Conservation (phyloP, 108 stramenopile species). For the Discostella stelligeroides region DNA sequence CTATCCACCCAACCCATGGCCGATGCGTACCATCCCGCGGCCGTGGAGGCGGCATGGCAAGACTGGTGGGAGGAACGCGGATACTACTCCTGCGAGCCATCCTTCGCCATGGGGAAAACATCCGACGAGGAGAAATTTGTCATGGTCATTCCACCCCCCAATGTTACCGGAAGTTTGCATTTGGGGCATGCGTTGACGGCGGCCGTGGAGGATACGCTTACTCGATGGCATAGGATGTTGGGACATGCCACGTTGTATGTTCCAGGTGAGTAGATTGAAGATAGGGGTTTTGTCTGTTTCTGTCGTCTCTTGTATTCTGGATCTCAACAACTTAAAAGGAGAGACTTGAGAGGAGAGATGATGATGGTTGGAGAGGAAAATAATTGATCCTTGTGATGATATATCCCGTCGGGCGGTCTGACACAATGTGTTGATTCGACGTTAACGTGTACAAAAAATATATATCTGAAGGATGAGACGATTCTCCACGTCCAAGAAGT, state of each 20-base stretch:
- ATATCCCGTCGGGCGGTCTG: constrained; percentile 55
- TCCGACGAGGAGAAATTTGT: constrained; percentile 91
- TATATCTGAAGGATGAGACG: constrained; percentile 42
- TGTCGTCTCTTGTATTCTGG: background rate
- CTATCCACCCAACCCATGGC: constrained; percentile 78
- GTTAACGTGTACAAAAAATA: constrained; percentile 48
- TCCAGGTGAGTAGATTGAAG: constrained; percentile 89
- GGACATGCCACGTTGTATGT: constrained; percentile 98
- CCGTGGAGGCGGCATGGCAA: constrained; percentile 98
- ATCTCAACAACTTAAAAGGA: too few species aligned
- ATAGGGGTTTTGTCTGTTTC: constrained; percentile 11
- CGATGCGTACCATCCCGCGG: constrained; percentile 91
- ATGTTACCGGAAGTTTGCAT: constrained; percentile 97
- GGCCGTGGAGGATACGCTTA: constrained; percentile 97
- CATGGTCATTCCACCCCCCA: constrained; percentile 99
- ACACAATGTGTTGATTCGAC: constrained; percentile 48
- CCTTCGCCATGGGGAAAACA: constrained; percentile 61
- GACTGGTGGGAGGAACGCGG: constrained; percentile 97
- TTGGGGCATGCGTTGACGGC: constrained; percentile 99
- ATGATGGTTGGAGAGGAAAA: background rate
- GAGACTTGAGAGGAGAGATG: background rate
- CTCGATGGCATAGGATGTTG: constrained; percentile 98
- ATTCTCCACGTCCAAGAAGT: too few species aligned
- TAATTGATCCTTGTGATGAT: constrained; percentile 34
- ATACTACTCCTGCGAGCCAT: constrained; percentile 90